Percentiles rank a stretch among this genome's conserved stretches.
Conservation (phyloP, 1,284 basidiomycete species). For the Ceratobasidium theobromae region DNA sequence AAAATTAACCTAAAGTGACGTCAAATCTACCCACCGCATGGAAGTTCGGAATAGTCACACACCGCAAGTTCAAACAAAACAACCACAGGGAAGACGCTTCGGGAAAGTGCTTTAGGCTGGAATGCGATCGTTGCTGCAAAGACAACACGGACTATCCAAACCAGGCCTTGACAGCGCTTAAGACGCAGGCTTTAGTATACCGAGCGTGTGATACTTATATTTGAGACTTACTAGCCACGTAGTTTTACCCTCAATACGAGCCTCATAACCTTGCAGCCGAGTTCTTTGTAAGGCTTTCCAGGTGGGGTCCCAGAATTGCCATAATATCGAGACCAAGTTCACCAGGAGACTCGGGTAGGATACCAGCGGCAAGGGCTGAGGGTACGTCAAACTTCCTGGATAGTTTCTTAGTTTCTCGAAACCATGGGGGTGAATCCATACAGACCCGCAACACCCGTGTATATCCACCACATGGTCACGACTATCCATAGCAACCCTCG, state of each 20-base stretch:
- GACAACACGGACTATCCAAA: neutral
- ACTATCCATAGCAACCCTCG: conserved; percentile 63
- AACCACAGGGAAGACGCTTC: neutral
- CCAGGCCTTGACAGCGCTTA: conserved; percentile 6
- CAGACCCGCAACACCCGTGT: conserved; percentile 52
- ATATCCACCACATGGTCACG: conserved; percentile 50
- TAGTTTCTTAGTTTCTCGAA: neutral
- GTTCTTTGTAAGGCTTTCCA: conserved; percentile 60
- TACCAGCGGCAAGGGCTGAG: neutral
- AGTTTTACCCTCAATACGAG: neutral
- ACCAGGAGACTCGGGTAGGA: conserved; percentile 39
- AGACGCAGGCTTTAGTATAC: neutral
- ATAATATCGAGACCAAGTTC: conserved; percentile 58
- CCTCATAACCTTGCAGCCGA: conserved; percentile 62
- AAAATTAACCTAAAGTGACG: neutral
- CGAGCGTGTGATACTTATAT: neutral
- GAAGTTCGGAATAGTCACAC: neutral
- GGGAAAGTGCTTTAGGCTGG: neutral
- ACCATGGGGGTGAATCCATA: conserved; percentile 24
- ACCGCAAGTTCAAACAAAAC: neutral
- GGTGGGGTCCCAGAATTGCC: conserved; percentile 77
- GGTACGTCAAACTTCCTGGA: neutral
- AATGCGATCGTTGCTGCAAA: neutral
- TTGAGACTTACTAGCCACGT: conserved; percentile 11
- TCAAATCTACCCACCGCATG: neutral